These are phyloP conservation scores for Pistacia integerrima DNA, from an alignment of 345 rosid species.

Conservation along the genomic window DNA sequence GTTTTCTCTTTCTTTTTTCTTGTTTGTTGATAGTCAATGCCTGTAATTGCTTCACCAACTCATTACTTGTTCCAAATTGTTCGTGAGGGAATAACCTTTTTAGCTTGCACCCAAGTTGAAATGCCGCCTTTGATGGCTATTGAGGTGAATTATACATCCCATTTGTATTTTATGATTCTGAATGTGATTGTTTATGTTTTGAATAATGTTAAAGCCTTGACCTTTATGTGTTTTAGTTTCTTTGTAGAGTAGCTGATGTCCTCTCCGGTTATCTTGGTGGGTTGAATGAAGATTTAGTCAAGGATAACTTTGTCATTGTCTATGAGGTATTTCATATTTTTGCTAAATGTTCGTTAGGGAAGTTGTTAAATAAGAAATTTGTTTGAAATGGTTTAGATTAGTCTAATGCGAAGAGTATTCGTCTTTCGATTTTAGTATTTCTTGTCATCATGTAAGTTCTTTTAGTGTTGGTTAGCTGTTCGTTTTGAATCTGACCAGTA, in stretches of 20 bases:
- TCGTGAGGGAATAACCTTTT: constrained; percentile 83
- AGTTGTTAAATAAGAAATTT: neutral
- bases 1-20: neutral
- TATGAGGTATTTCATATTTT: constrained; percentile 71
- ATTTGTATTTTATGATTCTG: constrained; percentile 13
- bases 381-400: neutral
- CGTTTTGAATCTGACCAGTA: constrained; percentile 1
- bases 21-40: constrained; percentile 47
- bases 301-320: constrained; percentile 94
- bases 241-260: constrained; percentile 89
- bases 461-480: neutral
- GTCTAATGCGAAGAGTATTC: too few relatives aligned
- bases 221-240: constrained; percentile 59
- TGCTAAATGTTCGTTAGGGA: neutral
- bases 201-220: constrained; percentile 11
- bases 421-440: neutral
- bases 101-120: constrained; percentile 96
- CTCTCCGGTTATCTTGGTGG: constrained; percentile 91
- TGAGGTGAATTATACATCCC: constrained; percentile 51
- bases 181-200: constrained; percentile 3
- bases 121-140: constrained; percentile 97
- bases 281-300: constrained; percentile 85
- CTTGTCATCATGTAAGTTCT: neutral
- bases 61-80: constrained; percentile 91
- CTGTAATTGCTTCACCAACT: constrained; percentile 95